Evolutionary conservation across 2,329 filamentous ascomycete genomes (phyloP).

Genomic region (Polytolypa hystricis): DNA sequence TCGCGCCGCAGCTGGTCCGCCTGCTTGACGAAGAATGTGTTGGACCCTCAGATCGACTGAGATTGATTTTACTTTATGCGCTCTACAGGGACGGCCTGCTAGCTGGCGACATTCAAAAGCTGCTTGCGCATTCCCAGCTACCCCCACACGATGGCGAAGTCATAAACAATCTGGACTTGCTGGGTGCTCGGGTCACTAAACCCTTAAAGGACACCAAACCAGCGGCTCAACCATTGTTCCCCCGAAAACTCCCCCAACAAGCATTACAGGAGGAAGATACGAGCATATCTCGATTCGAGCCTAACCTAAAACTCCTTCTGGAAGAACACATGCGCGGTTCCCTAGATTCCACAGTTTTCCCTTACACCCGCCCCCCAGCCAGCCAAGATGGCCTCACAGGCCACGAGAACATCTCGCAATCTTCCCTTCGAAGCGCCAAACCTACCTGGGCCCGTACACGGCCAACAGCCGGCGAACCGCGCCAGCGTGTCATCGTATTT

Average conservation of each 20-base stretch:
- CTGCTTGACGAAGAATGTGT: constrained; percentile 79
- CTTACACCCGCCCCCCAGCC: constrained; percentile 60
- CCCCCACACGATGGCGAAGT: constrained; percentile 61
- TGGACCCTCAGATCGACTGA: constrained; percentile 60
- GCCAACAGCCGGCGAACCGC: constrained; percentile 62
- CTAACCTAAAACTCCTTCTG: constrained; percentile 70
- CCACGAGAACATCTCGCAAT: constrained; percentile 46
- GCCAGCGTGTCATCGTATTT: constrained; percentile 84
- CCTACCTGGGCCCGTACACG: constrained; percentile 90
- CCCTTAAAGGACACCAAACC: constrained; percentile 68
- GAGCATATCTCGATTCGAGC: constrained; percentile 75
- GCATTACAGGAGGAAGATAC: constrained; percentile 60
- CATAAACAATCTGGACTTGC: constrained; percentile 62
- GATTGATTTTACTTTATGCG: constrained; percentile 74
- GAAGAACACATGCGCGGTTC: constrained; percentile 59
- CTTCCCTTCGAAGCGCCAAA: constrained; percentile 80
- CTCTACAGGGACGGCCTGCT: constrained; percentile 80
- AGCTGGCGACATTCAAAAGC: constrained; percentile 68
- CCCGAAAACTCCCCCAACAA: constrained; percentile 46
- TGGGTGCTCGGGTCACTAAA: constrained; percentile 63
- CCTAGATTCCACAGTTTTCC: constrained; percentile 56
- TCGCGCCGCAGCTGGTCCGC: constrained; percentile 73
- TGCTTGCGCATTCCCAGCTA: constrained; percentile 72
- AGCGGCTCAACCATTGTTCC: constrained; percentile 57
- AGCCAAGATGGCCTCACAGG: constrained; percentile 30